Conservation (phyloP, 805 yeast genomes). For the Danielozyma ontarioensis region DNA sequence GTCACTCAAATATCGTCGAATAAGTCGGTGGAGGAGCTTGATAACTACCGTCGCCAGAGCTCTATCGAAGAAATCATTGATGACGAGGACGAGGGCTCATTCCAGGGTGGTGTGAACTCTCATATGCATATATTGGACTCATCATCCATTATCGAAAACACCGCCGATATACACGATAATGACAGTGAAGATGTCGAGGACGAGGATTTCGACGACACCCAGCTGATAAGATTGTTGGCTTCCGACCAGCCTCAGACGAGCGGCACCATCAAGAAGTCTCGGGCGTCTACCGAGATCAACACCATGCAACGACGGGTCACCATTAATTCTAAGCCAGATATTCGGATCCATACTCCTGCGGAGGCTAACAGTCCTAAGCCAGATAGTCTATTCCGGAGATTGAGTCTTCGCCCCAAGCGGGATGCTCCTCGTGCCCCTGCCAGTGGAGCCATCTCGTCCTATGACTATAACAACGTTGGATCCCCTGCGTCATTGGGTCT, state of each 20-base stretch:
- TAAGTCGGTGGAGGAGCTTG: constrained; percentile 1
- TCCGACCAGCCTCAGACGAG: no score
- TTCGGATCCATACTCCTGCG: no score
- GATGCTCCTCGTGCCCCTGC: background rate
- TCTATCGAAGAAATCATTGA: background rate
- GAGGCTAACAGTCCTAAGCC: background rate
- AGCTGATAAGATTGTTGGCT: background rate
- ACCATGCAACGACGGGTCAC: background rate
- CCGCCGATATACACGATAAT: constrained; percentile 1
- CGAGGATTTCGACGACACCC: constrained; percentile 1
- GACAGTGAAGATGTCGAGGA: constrained; percentile 3
- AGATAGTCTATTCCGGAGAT: background rate
- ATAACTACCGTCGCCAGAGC: no score
- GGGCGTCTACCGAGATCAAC: constrained; percentile 23
- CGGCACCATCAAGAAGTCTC: constrained; percentile 11
- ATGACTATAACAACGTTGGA: no score
- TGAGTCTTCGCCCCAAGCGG: background rate
- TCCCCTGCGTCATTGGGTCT: no score
- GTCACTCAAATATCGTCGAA: no score
- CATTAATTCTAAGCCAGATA: background rate
- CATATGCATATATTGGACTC: constrained; percentile 18
- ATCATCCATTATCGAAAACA: constrained; percentile 15
- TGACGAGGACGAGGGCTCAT: background rate
- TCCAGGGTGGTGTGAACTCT: no score
- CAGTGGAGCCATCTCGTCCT: background rate